Evolutionary conservation across 352 stramenopile genomes (phyloP), one percentile per base, ranked within the genome.

Genomic region (Phytophthora pistaciae): DNA sequence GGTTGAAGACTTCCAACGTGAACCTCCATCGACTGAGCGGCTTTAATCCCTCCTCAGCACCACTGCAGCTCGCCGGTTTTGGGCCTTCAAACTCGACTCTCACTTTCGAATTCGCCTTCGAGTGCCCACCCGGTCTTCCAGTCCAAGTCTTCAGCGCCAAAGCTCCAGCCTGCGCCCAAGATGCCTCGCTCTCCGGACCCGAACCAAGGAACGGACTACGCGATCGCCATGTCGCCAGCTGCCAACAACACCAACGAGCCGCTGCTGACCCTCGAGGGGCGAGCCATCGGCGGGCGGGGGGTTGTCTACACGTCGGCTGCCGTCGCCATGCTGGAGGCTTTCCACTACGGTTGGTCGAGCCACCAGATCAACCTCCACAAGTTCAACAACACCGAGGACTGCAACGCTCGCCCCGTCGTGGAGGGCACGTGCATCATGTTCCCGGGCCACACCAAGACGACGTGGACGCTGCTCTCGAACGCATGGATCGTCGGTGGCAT

Each of bases 351-450:
- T 54, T 91, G 83, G 83, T 82, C 74, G 9, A 74, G 75, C 21
- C 68, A 70, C 23, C 79, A 91, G 60, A 61, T 91, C 64, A 89
- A 87, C 57, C 64, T 85, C n/a, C 72, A 68, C 20, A 79, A 65
- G 11, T 90, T 84, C 66, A 74, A 83, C 70, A 75, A 85, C 71
- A 66, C 72, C 29, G 59, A 75, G 33, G 66, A 72, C 36, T 91
- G 83, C 36, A 33, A 77, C 5, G 80, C 66, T 0, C 66, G 66
- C 5, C 83, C 81, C 3, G 68, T 89, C 1, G 56, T 48, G 3
- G 61, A 72, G 11, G 79, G 71, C 61, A 85, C 77, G 42, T 91
- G 83, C 68, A 55, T 90, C 48, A 80, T 91, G 71, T 91, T 92
- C 68, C 78, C 84, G 3, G 79, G 79, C 6, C 84, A 91, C 67